Evolutionary conservation across 2,329 filamentous ascomycete species (phyloP).

Genomic region (Fusarium decemcellulare): DNA sequence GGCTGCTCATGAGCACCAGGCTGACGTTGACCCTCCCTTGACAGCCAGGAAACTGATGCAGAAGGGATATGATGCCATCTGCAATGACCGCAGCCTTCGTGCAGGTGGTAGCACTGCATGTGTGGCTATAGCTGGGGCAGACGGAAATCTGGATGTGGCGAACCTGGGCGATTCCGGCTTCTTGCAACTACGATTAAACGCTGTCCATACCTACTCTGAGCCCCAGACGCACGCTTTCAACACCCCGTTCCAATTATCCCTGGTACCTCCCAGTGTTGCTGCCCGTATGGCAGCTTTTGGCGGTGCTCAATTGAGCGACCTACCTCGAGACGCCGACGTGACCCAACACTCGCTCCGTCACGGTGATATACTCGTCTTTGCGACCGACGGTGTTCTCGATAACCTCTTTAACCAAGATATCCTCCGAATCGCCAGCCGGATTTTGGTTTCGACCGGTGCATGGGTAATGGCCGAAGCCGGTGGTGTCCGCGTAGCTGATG

Average conservation of each 20-base stretch:
- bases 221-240: constrained; percentile 98
- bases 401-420: constrained; percentile 95
- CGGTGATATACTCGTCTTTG: constrained; percentile 94
- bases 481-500: constrained; percentile 74
- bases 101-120: constrained; percentile 95
- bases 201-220: constrained; percentile 85
- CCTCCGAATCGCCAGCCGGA: constrained; percentile 81
- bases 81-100: constrained; percentile 77
- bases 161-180: constrained; percentile 98
- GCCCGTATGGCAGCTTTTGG: constrained; percentile 88
- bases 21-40: constrained; percentile 56
- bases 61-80: constrained; percentile 85
- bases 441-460: constrained; percentile 81
- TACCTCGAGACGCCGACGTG: constrained; percentile 86
- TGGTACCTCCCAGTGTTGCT: constrained; percentile 85
- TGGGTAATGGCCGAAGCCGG: constrained; percentile 76
- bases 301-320: constrained; percentile 83
- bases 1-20: constrained; percentile 73
- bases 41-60: constrained; percentile 82
- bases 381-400: constrained; percentile 96
- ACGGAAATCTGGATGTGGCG: constrained; percentile 86
- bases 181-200: constrained; percentile 87
- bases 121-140: constrained; percentile 81
- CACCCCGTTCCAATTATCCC: constrained; percentile 93
- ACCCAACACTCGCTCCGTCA: constrained; percentile 84